Conservation (phyloP, 148 eudicot genomes). For the Amaranthus hypochondriacus region DNA sequence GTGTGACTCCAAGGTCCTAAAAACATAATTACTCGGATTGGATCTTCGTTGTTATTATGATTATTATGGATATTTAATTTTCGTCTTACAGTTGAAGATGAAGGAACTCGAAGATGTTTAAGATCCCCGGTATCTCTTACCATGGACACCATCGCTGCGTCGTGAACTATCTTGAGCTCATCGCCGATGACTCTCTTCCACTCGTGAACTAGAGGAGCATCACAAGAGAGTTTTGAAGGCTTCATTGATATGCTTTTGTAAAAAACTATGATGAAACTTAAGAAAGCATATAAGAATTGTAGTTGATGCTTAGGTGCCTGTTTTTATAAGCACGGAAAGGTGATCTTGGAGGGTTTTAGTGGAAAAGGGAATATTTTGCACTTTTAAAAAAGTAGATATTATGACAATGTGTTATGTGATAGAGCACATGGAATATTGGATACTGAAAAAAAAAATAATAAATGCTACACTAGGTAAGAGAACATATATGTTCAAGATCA, state of each 20-base stretch:
- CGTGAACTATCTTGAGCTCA: constrained; percentile 28
- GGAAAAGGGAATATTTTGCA: background rate
- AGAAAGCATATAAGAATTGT: constrained; percentile 18
- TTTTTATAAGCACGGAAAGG: constrained; percentile 20
- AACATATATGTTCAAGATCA: too few species aligned
- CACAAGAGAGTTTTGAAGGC: constrained; percentile 39
- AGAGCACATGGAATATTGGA: background rate
- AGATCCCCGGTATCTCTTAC: constrained; percentile 17
- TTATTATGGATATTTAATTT: constrained; percentile 12
- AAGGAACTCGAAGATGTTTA: background rate
- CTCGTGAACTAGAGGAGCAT: constrained; percentile 43
- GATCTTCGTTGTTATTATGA: constrained; percentile 46
- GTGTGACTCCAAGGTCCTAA: constrained; percentile 79
- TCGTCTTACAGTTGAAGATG: constrained; percentile 32
- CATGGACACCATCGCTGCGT: constrained; percentile 25
- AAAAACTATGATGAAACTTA: background rate
- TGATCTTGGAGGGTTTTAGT: background rate
- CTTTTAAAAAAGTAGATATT: background rate
- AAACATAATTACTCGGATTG: constrained; percentile 66
- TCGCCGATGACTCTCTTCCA: constrained; percentile 44
- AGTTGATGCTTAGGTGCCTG: constrained; percentile 10
- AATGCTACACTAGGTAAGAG: too few species aligned
- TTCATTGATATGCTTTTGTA: constrained; percentile 13
- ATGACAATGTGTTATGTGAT: background rate
- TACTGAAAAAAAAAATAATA: background rate